Base-by-base conservation (phyloP, 2,329 filamentous ascomycete genomes). In the Fusarium cicatricum region DNA sequence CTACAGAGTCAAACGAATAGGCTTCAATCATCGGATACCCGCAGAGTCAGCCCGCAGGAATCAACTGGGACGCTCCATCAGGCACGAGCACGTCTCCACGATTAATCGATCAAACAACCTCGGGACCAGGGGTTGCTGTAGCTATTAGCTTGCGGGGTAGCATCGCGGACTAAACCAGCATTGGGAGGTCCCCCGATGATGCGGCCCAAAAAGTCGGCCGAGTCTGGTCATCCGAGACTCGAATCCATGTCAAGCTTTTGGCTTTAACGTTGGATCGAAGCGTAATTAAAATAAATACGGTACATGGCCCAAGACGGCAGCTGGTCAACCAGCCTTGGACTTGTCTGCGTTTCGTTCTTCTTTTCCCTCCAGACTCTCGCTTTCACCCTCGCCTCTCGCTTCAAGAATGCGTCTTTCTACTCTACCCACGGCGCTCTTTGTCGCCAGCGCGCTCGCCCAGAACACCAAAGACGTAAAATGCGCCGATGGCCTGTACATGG, bases 401-500 rank as follows among this genome's bases (percentile, higher is more conserved):
- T 29, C 16, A 59, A 54, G n/a, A 12, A 68, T 68, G 66, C 65
- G 64, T 46, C 44, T 43, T 15, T 21, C 51, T 15, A 19, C 46
- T 12, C 50, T 69, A 23, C 55, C 69, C 23, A 31, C 68, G 38
- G 67, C 69, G 15, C 52, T 71, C 11, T 26, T 71, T 36, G 66
- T 64, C 46, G 67, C 65, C 38, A 48, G 62, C 26, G 62, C 64
- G 8, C 40, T 62, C 43, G 64, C 62, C 21, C 58, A 68, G 37
- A 64, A 58, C 37, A 55, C 58, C 1, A 62, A 45, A 23, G 38
- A 50, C 12, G 32, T 52, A 26, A 47, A 57, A 46, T 78, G 76
- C 67, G 67, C 70, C 34, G 59, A 69, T 33, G 74, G 76, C 39
- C 65, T 78, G 21, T 74, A 77, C 70, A 68, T 79, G 46, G 64